Evolutionary conservation across 495 filamentous ascomycete genomes (phyloP).

Genomic region (Elasticomyces elasticus): DNA sequence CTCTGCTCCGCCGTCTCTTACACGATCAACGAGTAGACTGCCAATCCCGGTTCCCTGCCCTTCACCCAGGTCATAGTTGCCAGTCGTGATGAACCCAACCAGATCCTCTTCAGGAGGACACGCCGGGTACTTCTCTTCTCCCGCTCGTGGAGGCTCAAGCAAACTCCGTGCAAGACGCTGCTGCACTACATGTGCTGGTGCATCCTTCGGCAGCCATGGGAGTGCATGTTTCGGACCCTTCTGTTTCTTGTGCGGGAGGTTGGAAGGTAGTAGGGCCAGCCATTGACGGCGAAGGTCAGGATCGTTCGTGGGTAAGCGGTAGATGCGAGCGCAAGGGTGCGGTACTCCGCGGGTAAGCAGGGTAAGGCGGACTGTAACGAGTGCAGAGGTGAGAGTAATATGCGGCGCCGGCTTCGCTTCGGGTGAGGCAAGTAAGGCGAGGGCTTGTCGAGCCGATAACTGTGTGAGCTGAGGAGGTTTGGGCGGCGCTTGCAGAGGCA

Average conservation of each 20-base stretch:
- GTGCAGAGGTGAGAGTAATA: constrained; percentile 12
- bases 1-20: constrained; percentile 30
- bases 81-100: constrained; percentile 85
- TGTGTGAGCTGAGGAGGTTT: constrained; percentile 11
- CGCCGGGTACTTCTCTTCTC: constrained; percentile 46
- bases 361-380: constrained; percentile 51
- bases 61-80: constrained; percentile 69
- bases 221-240: constrained; percentile 11
- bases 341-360: constrained; percentile 52
- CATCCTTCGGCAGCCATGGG: constrained; percentile 20
- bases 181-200: constrained; percentile 13
- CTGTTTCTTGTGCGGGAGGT: constrained; percentile 8
- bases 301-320: constrained; percentile 52
- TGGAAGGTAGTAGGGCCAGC: constrained; percentile 35
- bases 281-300: constrained; percentile 42
- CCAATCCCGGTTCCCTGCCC: constrained; percentile 71
- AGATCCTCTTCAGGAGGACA: constrained; percentile 67
- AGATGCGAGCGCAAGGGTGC: constrained; percentile 55
- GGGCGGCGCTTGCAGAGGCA: not conserved
- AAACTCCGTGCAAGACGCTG: constrained; percentile 32
- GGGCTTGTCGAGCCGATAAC: constrained; percentile 4
- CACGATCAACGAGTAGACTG: constrained; percentile 52
- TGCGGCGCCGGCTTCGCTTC: constrained; percentile 17
- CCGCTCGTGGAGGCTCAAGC: constrained; percentile 31
- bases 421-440: constrained; percentile 13